These are phyloP conservation scores for Hemileia vastatrix DNA, from an alignment of 1,284 basidiomycete species.

Conservation along the genomic window DNA sequence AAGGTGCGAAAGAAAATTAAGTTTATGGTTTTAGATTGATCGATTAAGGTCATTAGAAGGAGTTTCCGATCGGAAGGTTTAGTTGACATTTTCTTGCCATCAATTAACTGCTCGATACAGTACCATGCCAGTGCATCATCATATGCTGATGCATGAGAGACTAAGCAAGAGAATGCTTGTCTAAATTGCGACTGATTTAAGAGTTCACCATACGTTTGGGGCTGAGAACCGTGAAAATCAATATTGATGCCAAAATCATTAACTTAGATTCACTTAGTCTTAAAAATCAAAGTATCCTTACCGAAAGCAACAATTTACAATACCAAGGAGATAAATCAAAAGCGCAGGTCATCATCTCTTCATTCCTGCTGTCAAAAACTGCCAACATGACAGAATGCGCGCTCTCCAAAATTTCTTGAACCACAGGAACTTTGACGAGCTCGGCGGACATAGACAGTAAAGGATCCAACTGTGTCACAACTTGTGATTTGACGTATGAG, in stretches of 20 bases:
- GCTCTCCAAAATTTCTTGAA: constrained; percentile 33
- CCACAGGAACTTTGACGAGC: no score
- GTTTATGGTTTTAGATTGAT: constrained; percentile 28
- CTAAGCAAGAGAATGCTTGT: constrained; percentile 28
- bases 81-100: constrained; percentile 4
- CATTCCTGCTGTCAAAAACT: constrained; percentile 19
- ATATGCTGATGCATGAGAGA: constrained; percentile 21
- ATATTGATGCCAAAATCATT: background rate
- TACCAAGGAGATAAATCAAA: constrained; percentile 28
- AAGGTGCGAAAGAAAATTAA: constrained; percentile 23
- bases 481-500: no score
- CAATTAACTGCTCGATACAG: constrained; percentile 26
- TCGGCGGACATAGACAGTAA: no score
- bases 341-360: constrained; percentile 15
- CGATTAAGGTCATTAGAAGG: constrained; percentile 29
- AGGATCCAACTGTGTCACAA: no score
- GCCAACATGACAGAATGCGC: constrained; percentile 34
- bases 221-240: background rate
- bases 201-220: constrained; percentile 24
- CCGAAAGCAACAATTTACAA: constrained; percentile 24
- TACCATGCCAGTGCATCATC: constrained; percentile 29
- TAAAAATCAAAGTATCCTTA: no score
- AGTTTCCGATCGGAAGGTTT: background rate
- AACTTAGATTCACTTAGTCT: no score
- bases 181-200: constrained; percentile 29